Conservation (phyloP, 2,329 filamentous ascomycete genomes). For the Sarocladium strictum region DNA sequence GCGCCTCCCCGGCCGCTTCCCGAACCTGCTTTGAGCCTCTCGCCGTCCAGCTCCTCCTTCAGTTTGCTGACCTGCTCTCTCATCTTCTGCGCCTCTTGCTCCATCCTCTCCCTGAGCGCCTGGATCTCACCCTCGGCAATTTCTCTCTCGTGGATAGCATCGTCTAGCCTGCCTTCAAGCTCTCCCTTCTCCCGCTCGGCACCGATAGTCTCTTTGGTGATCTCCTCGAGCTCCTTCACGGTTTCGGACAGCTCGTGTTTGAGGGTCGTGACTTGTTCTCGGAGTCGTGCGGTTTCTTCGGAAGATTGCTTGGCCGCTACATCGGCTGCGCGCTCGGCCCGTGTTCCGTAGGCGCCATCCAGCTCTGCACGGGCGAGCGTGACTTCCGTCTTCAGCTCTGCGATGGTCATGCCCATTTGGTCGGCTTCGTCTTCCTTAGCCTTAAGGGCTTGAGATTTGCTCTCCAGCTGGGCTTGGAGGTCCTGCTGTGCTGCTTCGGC, state of each 20-base stretch:
- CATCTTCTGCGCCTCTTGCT: constrained; percentile 33
- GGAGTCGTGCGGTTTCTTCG: constrained; percentile 38
- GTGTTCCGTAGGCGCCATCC: constrained; percentile 54
- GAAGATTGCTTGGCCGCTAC: constrained; percentile 47
- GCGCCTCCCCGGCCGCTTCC: constrained; percentile 22
- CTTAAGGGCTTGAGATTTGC: constrained; percentile 34
- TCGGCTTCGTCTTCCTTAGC: constrained; percentile 47
- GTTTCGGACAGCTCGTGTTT: constrained; percentile 44
- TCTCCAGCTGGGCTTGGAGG: constrained; percentile 19
- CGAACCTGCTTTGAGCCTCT: constrained; percentile 37
- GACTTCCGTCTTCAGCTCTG: constrained; percentile 56
- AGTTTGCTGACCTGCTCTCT: constrained; percentile 33
- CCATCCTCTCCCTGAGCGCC: constrained; percentile 30
- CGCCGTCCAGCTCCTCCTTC: constrained; percentile 46
- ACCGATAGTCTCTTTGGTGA: constrained; percentile 45
- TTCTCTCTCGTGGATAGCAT: constrained; percentile 26
- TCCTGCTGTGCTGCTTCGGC: constrained; percentile 22
- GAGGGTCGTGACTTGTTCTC: constrained; percentile 42
- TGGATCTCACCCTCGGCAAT: constrained; percentile 33
- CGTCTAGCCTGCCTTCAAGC: constrained; percentile 36
- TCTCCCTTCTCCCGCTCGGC: constrained; percentile 45
- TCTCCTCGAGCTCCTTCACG: constrained; percentile 43
- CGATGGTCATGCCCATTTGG: constrained; percentile 43
- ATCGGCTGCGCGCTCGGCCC: constrained; percentile 52
- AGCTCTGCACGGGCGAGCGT: constrained; percentile 57